These are phyloP conservation scores for Pyrrhoderma lamaoense DNA, from an alignment of 1,284 basidiomycete species.

Conservation along the genomic window DNA sequence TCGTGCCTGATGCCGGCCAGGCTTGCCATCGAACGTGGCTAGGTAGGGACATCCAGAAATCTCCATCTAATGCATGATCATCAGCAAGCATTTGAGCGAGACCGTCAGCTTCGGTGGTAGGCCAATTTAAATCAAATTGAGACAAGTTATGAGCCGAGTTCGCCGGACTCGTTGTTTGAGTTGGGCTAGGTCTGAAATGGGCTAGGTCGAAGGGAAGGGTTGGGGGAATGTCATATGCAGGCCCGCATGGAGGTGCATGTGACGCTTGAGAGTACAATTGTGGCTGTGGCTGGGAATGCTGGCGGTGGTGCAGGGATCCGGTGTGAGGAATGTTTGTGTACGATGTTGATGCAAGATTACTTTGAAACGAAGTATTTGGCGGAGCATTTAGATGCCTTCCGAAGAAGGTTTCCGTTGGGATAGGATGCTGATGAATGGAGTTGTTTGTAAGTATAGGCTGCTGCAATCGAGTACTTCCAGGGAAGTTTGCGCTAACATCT, in stretches of 20 bases:
- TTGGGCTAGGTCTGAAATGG: conserved; percentile 2
- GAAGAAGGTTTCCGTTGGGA: conserved; percentile 6
- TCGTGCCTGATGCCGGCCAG: conserved; percentile 9
- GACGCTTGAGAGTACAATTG: background rate
- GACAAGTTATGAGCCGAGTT: conserved; percentile 4
- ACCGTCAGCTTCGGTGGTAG: conserved; percentile 15
- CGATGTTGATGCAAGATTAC: background rate
- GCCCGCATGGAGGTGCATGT: background rate
- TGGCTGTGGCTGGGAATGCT: background rate
- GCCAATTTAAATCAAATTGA: conserved; percentile 18
- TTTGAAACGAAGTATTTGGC: background rate
- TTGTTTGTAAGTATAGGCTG: background rate
- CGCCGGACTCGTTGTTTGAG: conserved; percentile 1
- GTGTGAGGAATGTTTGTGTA: background rate
- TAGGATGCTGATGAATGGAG: conserved; percentile 2
- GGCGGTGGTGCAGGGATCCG: background rate
- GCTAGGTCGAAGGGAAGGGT: conserved; percentile 5
- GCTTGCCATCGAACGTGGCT: conserved; percentile 15
- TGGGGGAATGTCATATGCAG: background rate
- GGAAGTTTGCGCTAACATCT: conserved; percentile 6
- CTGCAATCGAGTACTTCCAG: background rate
- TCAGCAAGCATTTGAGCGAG: conserved; percentile 17
- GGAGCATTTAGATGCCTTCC: background rate
- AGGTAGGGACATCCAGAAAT: conserved; percentile 18
- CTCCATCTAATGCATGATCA: conserved; percentile 17